Percentiles rank a stretch among this genome's conserved stretches.
Conservation (phyloP, 177 flowering plant species). For the Telopea speciosissima region DNA sequence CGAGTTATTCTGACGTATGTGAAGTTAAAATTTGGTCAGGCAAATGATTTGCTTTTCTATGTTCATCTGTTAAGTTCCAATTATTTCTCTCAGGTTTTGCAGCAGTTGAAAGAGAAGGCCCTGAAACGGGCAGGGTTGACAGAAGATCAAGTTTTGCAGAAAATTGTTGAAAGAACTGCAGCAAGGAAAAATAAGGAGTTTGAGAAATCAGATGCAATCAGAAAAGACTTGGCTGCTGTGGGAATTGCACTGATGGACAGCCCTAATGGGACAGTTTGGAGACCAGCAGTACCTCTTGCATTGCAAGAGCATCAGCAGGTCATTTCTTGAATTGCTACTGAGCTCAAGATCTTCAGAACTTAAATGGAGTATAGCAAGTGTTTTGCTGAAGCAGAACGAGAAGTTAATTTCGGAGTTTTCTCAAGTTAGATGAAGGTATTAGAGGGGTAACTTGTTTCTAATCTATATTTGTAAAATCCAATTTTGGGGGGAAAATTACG, state of each 20-base stretch:
- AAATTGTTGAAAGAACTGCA: constrained; percentile 60
- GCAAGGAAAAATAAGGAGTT: constrained; percentile 79
- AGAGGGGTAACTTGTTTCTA: no score
- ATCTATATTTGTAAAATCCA: no score
- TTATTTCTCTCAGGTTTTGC: constrained; percentile 47
- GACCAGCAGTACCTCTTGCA: constrained; percentile 73
- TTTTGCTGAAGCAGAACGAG: not conserved
- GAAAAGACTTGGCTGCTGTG: constrained; percentile 63
- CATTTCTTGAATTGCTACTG: constrained; percentile 18
- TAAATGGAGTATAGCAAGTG: no score
- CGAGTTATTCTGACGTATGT: constrained; percentile 68
- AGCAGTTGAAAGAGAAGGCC: constrained; percentile 71
- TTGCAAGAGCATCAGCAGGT: constrained; percentile 50
- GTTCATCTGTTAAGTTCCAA: not conserved
- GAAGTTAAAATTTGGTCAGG: not conserved
- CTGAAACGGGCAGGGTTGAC: constrained; percentile 72
- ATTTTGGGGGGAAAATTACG: not conserved
- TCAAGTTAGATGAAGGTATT: not conserved
- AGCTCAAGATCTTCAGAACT: not conserved
- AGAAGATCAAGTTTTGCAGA: constrained; percentile 59
- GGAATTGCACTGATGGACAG: constrained; percentile 95
- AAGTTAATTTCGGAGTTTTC: not conserved
- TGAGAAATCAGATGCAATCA: constrained; percentile 72
- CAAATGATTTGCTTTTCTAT: not conserved
- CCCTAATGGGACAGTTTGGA: constrained; percentile 85